Evolutionary conservation across 139 green algal genomes (phyloP).

Genomic region (Spirogloea muscicola): DNA sequence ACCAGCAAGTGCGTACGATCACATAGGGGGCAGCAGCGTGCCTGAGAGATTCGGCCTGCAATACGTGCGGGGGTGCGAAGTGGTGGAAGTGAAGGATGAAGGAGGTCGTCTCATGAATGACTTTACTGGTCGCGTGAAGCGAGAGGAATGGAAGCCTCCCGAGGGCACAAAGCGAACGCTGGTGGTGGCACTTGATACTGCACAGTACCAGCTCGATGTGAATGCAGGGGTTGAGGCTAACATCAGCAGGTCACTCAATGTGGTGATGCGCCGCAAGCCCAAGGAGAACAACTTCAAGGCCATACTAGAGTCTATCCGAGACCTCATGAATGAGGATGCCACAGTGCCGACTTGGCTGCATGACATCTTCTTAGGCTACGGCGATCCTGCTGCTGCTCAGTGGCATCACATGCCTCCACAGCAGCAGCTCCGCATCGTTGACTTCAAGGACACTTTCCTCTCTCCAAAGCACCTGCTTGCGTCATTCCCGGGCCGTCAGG

Average conservation of each 20-base stretch:
- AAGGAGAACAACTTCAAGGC: conserved; percentile 99
- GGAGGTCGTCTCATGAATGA: conserved; percentile 87
- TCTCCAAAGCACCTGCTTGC: conserved; percentile 77
- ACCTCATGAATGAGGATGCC: conserved; percentile 84
- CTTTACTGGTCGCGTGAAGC: conserved; percentile 73
- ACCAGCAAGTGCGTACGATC: background rate
- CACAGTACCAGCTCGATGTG: conserved; percentile 91
- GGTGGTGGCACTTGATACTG: conserved; percentile 79
- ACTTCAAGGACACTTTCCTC: conserved; percentile 97
- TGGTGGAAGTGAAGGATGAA: conserved; percentile 68
- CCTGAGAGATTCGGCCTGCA: conserved; percentile 65
- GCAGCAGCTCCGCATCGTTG: conserved; percentile 61
- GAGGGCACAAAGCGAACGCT: conserved; percentile 71
- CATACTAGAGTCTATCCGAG: conserved; percentile 89
- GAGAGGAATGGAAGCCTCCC: conserved; percentile 64
- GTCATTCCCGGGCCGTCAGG: conserved; percentile 74
- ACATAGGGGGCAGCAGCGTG: conserved; percentile 1
- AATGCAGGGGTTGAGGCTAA: conserved; percentile 13
- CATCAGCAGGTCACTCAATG: conserved; percentile 76
- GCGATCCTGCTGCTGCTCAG: conserved; percentile 72
- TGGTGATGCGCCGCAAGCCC: conserved; percentile 81
- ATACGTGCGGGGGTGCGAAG: conserved; percentile 81
- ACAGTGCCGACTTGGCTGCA: conserved; percentile 86
- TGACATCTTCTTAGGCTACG: conserved; percentile 97
- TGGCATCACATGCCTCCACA: conserved; percentile 30